Evolutionary conservation across 2,329 filamentous ascomycete species (phyloP).

Genomic region (Hypoxylon sp.): DNA sequence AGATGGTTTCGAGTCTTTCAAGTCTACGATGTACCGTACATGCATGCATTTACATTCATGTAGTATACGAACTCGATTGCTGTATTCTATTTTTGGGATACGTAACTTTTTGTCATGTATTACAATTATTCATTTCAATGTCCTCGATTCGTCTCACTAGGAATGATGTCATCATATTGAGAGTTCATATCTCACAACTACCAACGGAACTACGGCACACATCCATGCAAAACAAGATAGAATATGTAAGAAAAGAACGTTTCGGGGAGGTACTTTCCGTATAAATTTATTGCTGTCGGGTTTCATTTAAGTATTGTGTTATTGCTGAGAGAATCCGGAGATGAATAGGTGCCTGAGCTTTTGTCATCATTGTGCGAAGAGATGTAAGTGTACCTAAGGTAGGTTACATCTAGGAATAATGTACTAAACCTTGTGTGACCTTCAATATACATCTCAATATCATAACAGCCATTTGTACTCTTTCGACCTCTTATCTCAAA

Average conservation of each 20-base stretch:
- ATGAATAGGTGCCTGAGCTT: background rate
- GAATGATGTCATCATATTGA: constrained; percentile 7
- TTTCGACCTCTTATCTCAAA: background rate
- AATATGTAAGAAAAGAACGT: background rate
- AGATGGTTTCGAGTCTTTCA: background rate
- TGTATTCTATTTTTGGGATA: background rate
- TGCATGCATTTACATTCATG: background rate
- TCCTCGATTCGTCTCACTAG: background rate
- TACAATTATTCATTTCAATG: constrained; percentile 14
- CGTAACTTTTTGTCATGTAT: constrained; percentile 1
- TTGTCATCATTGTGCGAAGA: background rate
- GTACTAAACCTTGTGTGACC: too few relatives aligned
- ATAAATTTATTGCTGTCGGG: background rate
- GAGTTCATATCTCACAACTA: background rate
- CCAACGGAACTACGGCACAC: background rate
- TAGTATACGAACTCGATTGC: background rate
- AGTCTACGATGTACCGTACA: too few relatives aligned
- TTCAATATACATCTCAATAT: too few relatives aligned
- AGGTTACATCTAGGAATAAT: background rate
- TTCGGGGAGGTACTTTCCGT: background rate
- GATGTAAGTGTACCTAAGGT: too few relatives aligned
- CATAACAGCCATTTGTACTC: too few relatives aligned
- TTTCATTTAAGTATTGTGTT: background rate
- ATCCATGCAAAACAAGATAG: background rate
- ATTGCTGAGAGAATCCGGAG: background rate